Base-by-base conservation (phyloP, 2,329 filamentous ascomycete species). In the Colletotrichum abscissum region DNA sequence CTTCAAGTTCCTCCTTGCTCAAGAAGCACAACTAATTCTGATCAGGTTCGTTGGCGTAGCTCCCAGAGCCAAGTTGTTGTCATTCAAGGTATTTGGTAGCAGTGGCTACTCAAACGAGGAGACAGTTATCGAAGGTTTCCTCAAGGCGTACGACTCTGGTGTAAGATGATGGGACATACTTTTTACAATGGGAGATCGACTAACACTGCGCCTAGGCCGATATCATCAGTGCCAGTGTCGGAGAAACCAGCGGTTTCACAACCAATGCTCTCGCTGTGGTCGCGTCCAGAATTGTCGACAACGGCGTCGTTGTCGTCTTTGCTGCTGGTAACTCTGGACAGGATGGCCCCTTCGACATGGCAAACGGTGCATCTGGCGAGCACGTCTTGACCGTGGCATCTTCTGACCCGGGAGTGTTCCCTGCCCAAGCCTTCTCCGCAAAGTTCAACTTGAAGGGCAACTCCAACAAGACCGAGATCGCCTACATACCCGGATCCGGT, bases 291-390 rank as follows among this genome's bases (percentile, higher is more conserved):
- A 79, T 86, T 49, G 84, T 85, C 22, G 82, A 85, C 14, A 78
- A 83, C 26, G 87, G 88, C 16, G 81, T 89, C 1, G 84, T 88
- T 7, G 82, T 88, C 26, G 84, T 84, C 19, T 84, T 89, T 42
- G 84, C 87, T 1, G 86, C 86, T 5, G 88, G 88, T 19, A 90
- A 90, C 66, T 83, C 85, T 42, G 88, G 88, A 26, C 79, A 80
- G 22, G 78, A 80, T 19, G 88, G 88, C 0, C 82, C 87, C 0
- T 88, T 89, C 77, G 86, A 83, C 42, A 80, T 81, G 14, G 80
- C 79, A 56, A 81, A 79, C 5, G 86, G 84, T 4, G 80, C 85
- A 4, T 82, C 83, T 7, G 85, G 84, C 5, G 79, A 79, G 42
- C 80, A 82, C 26, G 84, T 85, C 7, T 81, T 86, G 16, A 80